Evolutionary conservation across 768 basidiomycete species (phyloP), one percentile per base, ranked within the genome.

Genomic region (Mycena vitilis): DNA sequence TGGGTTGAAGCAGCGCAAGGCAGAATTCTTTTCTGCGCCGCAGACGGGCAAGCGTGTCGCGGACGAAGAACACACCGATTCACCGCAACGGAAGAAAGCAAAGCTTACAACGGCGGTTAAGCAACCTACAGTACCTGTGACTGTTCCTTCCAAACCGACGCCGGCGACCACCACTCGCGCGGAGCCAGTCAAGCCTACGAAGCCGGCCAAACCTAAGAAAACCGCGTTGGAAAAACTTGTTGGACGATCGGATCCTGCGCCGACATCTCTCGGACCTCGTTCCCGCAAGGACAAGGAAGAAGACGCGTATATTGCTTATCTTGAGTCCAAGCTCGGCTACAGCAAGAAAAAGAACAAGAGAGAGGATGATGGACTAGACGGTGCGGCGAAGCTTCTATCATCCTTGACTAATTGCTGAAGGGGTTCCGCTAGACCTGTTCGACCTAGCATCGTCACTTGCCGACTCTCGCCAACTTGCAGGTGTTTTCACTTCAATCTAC

Each of bases 331-430:
- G 77, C 85, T 98, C 20, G 90, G 93, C 4, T 83, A 90, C 73
- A 78, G 82, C 13, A 80, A 82, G 60, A 84, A 85, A 69, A 85
- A 77, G 20, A 83, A 79, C 30, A 81, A 79, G 0, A 76, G 84
- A 40, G 91, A 89, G 45, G 88, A 88, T 2, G 96, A 98, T 78
- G 96, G 95, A 5, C 80, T 98, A 18, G 94, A 91, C 73, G 96
- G 96, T 95, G 75, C 34, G 84, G 78, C 4, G 63, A 13, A 15
- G 63, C 36, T 62, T 52, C 13, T 25, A 49, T 54, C 23, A 34
- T 44, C 44, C 25, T 44, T 23, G 18, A 36, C 37, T 47, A n/a
- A 3, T 60, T 48, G 66, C 60, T 44, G 59, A 64, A 42, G 23
- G 18, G 44, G 59, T 22, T 52, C 57, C 40, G 4, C 13, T 64